Evolutionary conservation across 2,329 filamentous ascomycete genomes (phyloP).

Genomic region (Epichloe uncinata): DNA sequence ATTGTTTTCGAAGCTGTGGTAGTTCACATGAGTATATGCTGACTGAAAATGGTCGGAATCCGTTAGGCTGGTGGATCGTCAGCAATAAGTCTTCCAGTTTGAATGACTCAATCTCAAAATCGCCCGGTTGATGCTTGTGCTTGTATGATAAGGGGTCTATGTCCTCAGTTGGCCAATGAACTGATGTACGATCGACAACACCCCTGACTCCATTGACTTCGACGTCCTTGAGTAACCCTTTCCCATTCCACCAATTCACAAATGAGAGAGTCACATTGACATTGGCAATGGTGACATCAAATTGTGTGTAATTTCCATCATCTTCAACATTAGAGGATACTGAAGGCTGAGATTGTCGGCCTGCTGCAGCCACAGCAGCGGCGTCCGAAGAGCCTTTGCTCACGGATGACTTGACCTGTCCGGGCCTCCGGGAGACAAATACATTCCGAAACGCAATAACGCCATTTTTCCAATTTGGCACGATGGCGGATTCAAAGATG

Average conservation of each 20-base stretch:
- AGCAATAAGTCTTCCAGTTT: constrained; percentile 89
- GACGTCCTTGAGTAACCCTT: constrained; percentile 79
- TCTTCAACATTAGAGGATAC: constrained; percentile 37
- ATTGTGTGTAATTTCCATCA: constrained; percentile 95
- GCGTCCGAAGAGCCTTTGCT: constrained; percentile 86
- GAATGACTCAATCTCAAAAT: constrained; percentile 96
- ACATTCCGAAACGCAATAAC: constrained; percentile 96
- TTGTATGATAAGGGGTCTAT: constrained; percentile 78
- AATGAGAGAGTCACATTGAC: constrained; percentile 96
- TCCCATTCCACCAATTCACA: constrained; percentile 98
- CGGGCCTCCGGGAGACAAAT: constrained; percentile 83
- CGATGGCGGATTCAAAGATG: constrained; percentile 94
- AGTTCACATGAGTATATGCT: constrained; percentile 95
- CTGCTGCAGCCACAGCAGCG: constrained; percentile 72
- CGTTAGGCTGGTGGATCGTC: constrained; percentile 78
- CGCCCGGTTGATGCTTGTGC: constrained; percentile 76
- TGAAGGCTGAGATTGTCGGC: constrained; percentile 33
- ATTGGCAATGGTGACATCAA: constrained; percentile 86
- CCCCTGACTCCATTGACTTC: constrained; percentile 89
- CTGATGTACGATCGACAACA: constrained; percentile 78
- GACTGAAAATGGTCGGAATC: constrained; percentile 87
- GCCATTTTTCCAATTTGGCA: constrained; percentile 87
- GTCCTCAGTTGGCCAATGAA: constrained; percentile 50
- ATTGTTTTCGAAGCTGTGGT: constrained; percentile 84
- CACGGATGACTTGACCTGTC: constrained; percentile 67